Conservation (phyloP, 805 yeast genomes). For the Kazachstania viticola region DNA sequence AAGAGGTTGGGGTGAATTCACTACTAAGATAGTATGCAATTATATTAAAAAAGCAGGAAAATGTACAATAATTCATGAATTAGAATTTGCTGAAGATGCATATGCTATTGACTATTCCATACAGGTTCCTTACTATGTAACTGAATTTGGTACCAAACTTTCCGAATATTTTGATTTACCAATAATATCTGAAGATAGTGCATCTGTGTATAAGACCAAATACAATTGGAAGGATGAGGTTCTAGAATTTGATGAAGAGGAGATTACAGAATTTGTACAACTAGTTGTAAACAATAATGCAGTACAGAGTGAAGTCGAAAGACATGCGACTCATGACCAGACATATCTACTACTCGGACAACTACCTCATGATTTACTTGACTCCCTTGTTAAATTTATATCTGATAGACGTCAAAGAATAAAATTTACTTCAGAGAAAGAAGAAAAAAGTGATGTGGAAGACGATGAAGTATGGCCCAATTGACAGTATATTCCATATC, state of each 20-base stretch:
- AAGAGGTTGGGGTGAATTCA: constrained; percentile 97
- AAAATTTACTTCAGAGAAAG: too few relatives aligned
- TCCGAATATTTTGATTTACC: constrained; percentile 71
- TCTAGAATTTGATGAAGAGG: constrained; percentile 15
- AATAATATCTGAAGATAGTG: constrained; percentile 29
- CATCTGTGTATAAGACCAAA: constrained; percentile 25
- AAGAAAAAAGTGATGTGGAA: too few relatives aligned
- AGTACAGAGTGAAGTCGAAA: constrained; percentile 12
- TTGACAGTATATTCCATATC: too few relatives aligned
- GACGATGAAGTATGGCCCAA: too few relatives aligned
- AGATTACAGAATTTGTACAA: constrained; percentile 15
- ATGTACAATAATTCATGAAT: constrained; percentile 67
- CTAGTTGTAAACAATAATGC: constrained; percentile 17
- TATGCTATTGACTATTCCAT: constrained; percentile 68
- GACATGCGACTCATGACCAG: constrained; percentile 12
- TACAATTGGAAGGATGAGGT: constrained; percentile 7
- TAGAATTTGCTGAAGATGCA: constrained; percentile 64
- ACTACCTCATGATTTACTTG: constrained; percentile 16
- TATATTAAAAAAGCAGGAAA: constrained; percentile 75
- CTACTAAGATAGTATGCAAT: constrained; percentile 62
- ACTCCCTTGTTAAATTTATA: constrained; percentile 1
- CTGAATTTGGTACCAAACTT: constrained; percentile 51
- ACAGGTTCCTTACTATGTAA: constrained; percentile 60
- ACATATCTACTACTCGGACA: constrained; percentile 17
- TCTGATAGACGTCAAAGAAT: background rate